phyloP scores from a whole-genome alignment of 306 rosid genomes.

The Cucumis melo region DNA sequence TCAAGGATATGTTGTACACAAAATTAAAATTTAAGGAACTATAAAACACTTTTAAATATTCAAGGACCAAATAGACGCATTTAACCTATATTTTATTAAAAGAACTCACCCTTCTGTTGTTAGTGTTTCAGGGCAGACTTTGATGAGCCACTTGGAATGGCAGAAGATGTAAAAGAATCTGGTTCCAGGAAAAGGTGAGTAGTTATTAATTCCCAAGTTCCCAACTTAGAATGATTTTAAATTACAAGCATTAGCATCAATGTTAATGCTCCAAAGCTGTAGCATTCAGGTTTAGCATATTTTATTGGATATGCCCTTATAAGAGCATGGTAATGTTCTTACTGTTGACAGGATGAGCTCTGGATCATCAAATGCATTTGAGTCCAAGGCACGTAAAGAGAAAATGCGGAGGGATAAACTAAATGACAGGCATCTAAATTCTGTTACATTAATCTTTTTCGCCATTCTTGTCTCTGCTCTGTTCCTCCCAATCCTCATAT shows the following conservation, averaged over 20 bases:
- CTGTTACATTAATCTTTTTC: neutral
- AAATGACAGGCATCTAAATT: conserved; percentile 61
- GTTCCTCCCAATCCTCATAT: conserved; percentile 20
- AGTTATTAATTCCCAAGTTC: neutral
- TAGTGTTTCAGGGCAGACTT: conserved; percentile 36
- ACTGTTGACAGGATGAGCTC: conserved; percentile 36
- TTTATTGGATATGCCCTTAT: neutral
- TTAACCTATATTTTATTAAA: neutral
- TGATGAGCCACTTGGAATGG: conserved; percentile 23
- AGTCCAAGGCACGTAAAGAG: conserved; percentile 84
- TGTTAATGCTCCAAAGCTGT: neutral
- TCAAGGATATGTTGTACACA: too few relatives aligned
- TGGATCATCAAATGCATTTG: conserved; percentile 44
- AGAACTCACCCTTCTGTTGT: conserved; percentile 4
- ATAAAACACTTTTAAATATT: too few relatives aligned
- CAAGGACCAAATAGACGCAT: neutral
- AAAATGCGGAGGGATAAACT: conserved; percentile 78
- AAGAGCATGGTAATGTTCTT: neutral
- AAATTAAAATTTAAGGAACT: too few relatives aligned
- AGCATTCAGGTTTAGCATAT: neutral
- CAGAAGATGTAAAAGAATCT: conserved; percentile 32
- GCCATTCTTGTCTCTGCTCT: conserved; percentile 13
- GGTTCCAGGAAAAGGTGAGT: conserved; percentile 54
- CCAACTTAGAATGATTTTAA: neutral
- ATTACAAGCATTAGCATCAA: neutral